Evolutionary conservation across 2,329 filamentous ascomycete species (phyloP), one percentile per base, ranked within the genome.

Genomic region (Monosporascus sp.): DNA sequence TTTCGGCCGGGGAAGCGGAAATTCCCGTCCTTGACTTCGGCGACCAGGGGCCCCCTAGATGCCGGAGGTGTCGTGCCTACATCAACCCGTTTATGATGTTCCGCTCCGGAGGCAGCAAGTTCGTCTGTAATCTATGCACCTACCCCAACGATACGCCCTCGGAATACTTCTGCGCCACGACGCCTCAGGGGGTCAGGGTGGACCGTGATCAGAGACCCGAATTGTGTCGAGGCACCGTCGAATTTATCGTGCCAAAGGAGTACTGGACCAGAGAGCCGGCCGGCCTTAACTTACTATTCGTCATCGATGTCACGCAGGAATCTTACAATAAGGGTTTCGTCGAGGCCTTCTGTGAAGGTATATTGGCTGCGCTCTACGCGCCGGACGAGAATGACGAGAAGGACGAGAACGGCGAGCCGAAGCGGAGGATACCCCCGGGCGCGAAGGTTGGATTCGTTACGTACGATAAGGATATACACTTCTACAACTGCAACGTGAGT

Each of bases 11-110:
- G 50, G 94, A 99, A 72, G 79, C 87, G 48, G 84, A 91, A 1
- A 87, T 99, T 52, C 94, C 94, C 1, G 88, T 99, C 5, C 79
- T 99, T 24, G 94, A 99, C 72, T 99, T 97, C 78, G 94, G 94
- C 48, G 91, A 97, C 43, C 75, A 76, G 40, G 94, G 94, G 0
- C 94, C 94, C 41, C 94, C 94, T 22, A 84, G 94, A 69, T 99
- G 94, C 72, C 85, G 90, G 64, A 82, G 94, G 73, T 99, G 94
- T 76, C 83, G 94, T 67, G 88, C 93, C 16, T 99, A 99, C 73
- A 95, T 99, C 74, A 99, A 99, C 67, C 94, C 94, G 2, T 99
- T 99, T 69, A 97, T 99, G 94, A 89, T 92, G 67, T 99, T 99
- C 79, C 84, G 88, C 55, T 87, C 88, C 17, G 93, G 93, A 38